Conservation (phyloP, 2,329 filamentous ascomycete genomes). For the Sporothrix sp. region DNA sequence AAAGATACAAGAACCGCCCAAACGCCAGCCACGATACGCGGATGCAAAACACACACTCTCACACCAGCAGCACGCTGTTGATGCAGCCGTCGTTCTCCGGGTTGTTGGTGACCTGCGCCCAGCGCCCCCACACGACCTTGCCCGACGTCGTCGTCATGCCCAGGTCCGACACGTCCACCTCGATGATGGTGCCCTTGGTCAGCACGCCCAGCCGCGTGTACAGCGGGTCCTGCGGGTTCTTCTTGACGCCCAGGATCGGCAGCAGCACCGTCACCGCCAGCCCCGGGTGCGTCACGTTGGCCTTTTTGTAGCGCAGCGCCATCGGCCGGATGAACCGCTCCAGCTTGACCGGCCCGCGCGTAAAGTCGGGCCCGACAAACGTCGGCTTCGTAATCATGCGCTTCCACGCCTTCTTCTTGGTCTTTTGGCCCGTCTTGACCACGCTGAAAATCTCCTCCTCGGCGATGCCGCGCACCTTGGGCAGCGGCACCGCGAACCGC, state of each 20-base stretch:
- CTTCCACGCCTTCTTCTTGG: slow-evolving; percentile 52
- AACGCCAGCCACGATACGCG: too few species aligned
- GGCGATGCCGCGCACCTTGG: slow-evolving; percentile 85
- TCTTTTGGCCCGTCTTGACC: slow-evolving; percentile 76
- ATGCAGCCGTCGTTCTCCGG: slow-evolving; percentile 20
- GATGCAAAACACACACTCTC: neutral
- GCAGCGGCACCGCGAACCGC: slow-evolving; percentile 82
- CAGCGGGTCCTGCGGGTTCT: slow-evolving; percentile 76
- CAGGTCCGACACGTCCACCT: slow-evolving; percentile 88
- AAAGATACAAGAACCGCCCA: too few species aligned
- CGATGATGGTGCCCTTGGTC: slow-evolving; percentile 69
- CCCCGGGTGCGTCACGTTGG: slow-evolving; percentile 46
- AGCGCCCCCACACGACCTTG: slow-evolving; percentile 88
- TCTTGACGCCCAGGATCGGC: slow-evolving; percentile 59
- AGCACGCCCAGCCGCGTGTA: slow-evolving; percentile 79
- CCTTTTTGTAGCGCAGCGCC: slow-evolving; percentile 63
- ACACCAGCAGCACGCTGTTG: slow-evolving; percentile 15
- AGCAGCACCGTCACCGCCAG: slow-evolving; percentile 62
- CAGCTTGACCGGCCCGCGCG: slow-evolving; percentile 73
- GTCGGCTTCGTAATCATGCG: slow-evolving; percentile 67
- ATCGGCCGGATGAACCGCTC: slow-evolving; percentile 41
- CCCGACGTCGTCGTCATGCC: slow-evolving; percentile 84
- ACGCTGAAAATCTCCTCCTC: slow-evolving; percentile 84
- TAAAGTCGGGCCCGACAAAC: slow-evolving; percentile 88
- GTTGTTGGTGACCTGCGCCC: slow-evolving; percentile 55